A percentile compares a stretch with the other conserved stretches of the same genome.
phyloP scores from a whole-genome alignment of 2,329 filamentous ascomycete species.

The Cercospora sp. region DNA sequence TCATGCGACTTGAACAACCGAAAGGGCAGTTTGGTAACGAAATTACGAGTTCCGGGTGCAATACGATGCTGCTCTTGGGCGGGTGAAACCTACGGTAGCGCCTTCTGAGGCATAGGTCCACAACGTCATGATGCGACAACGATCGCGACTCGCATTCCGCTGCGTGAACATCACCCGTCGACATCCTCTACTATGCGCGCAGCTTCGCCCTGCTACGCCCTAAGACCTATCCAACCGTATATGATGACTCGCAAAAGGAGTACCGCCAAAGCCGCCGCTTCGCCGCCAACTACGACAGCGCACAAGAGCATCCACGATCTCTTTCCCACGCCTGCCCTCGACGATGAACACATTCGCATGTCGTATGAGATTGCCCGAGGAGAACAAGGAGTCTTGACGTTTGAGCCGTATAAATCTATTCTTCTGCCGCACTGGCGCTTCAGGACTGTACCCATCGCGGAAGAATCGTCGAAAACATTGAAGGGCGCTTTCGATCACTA shows the following conservation, averaged over 20 bases:
- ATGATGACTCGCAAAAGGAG: constrained; percentile 7
- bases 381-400: constrained; percentile 62
- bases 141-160: neutral
- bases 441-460: constrained; percentile 54
- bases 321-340: constrained; percentile 33
- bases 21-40: too few relatives aligned
- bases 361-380: constrained; percentile 60
- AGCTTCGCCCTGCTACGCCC: neutral
- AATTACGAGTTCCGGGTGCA: too few relatives aligned
- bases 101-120: neutral
- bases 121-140: constrained; percentile 1
- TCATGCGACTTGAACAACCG: too few relatives aligned
- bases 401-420: constrained; percentile 63
- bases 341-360: constrained; percentile 44
- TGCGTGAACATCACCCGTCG: neutral
- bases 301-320: neutral
- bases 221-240: too few relatives aligned
- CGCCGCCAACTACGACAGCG: neutral
- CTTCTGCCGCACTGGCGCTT: constrained; percentile 63
- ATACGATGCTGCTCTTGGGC: neutral
- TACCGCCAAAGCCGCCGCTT: neutral
- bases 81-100: neutral
- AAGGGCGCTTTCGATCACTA: constrained; percentile 56
- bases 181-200: neutral
- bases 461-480: constrained; percentile 51